Evolutionary conservation across 2,329 filamentous ascomycete genomes (phyloP).

Genomic region (Paramyrothecium sp.): DNA sequence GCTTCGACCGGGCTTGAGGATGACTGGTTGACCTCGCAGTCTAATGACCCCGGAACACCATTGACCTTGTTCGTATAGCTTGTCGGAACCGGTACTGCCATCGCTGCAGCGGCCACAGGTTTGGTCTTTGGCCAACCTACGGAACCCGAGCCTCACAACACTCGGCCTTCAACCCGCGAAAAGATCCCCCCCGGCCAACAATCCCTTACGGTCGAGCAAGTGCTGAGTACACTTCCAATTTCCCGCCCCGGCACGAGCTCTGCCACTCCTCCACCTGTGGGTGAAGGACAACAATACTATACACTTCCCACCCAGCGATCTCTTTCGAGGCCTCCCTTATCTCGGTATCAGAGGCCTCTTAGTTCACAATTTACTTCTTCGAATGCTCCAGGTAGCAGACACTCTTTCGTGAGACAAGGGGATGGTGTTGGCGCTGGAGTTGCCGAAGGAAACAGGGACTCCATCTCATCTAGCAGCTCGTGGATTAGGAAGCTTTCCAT

Average conservation of each 20-base stretch:
- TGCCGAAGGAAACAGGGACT: conserved; percentile 51
- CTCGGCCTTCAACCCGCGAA: conserved; percentile 22
- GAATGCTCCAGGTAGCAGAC: conserved; percentile 36
- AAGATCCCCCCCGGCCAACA: conserved; percentile 31
- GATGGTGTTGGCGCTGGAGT: conserved; percentile 35
- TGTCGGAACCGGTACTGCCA: conserved; percentile 60
- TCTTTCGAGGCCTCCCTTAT: conserved; percentile 33
- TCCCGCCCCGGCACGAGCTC: conserved; percentile 45
- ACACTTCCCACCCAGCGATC: conserved; percentile 26
- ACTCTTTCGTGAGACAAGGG: conserved; percentile 38
- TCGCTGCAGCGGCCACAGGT: conserved; percentile 58
- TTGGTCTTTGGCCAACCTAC: conserved; percentile 57
- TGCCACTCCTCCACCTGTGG: conserved; percentile 26
- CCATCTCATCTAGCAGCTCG: conserved; percentile 60
- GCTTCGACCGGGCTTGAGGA: no score
- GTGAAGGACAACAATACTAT: conserved; percentile 26
- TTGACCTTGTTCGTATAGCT: conserved; percentile 40
- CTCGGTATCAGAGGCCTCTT: conserved; percentile 34
- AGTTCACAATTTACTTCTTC: conserved; percentile 40
- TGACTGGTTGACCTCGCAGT: background rate
- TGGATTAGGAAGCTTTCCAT: conserved; percentile 73
- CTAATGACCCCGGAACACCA: conserved; percentile 9
- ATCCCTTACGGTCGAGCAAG: conserved; percentile 26
- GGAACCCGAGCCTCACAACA: conserved; percentile 33
- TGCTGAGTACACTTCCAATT: conserved; percentile 20